Evolutionary conservation across 768 basidiomycete genomes (phyloP), one percentile per base, ranked within the genome.

Genomic region (Nevesoporus exiguus): DNA sequence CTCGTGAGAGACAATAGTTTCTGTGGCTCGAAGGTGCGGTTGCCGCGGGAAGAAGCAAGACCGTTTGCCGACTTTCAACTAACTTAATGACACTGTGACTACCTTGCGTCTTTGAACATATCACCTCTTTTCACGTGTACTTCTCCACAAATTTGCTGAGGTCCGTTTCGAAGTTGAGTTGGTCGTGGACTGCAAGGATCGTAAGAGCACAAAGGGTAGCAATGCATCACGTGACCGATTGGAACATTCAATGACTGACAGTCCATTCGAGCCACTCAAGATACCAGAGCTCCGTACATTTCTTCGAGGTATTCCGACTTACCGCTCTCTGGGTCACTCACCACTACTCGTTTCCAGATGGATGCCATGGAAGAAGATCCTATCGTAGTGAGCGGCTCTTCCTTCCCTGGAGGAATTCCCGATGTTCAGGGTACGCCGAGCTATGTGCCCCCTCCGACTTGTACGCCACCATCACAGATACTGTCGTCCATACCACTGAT

Each of bases 291-390:
- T 44, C 44, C 39, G 47, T 47, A 56, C 47, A 40, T 40, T 53
- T 47, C 31, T 39, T 7, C 47, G 33, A 37, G 39, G 51, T 59
- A 56, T 48, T 14, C 40, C 48, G 17, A 19, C 25, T 27, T n/a
- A 1, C 9, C 2, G 15, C 27, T 24, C 42, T 36, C 47, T 17
- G 7, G 15, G 30, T 17, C 13, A 17, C 33, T 30, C 6, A 36
- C 27, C 27, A 53, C 17, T 34, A 3, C 27, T 21, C 19, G n/a
- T 41, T 47, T 40, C 48, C 48, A 70, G 58, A 71, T 70, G 70
- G 66, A 70, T 49, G 58, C 60, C 36, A 72, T 70, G 71, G 71
- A 70, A 55, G 67, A 62, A 58, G 69, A 72, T 66, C 65, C 60
- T 27, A 53, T 67, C 59, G 55, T 71, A 49, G 52, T 39, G 41